Evolutionary conservation across 75 land plant species (phyloP).

Genomic region (Selaginella tamariscina): DNA sequence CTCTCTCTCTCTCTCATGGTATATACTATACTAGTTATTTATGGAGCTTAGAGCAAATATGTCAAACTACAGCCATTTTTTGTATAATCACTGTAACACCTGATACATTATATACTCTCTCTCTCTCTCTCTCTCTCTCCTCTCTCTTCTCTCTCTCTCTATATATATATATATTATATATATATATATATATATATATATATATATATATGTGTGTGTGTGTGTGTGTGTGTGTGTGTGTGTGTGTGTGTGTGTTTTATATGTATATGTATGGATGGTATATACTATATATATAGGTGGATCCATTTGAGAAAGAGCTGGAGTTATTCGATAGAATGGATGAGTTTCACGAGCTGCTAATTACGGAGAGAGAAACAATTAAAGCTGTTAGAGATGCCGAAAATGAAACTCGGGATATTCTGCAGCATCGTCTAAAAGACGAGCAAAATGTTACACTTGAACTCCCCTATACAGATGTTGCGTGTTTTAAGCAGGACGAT

Average conservation of each 20-base stretch:
- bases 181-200: too few relatives aligned
- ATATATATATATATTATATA: too few relatives aligned
- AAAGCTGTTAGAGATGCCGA: slow-evolving; percentile 26
- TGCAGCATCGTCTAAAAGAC: slow-evolving; percentile 22
- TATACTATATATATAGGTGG: slow-evolving; percentile 13
- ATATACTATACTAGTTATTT: too few relatives aligned
- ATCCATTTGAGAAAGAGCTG: slow-evolving; percentile 21
- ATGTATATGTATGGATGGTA: neutral
- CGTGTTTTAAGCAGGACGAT: slow-evolving; percentile 21
- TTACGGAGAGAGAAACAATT: slow-evolving; percentile 21
- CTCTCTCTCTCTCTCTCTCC: too few relatives aligned
- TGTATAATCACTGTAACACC: too few relatives aligned
- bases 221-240: too few relatives aligned
- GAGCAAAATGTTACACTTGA: slow-evolving; percentile 26
- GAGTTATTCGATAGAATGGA: slow-evolving; percentile 24
- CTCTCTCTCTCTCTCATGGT: too few relatives aligned
- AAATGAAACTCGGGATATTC: slow-evolving; percentile 18
- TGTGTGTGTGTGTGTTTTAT: too few relatives aligned
- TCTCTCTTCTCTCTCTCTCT: too few relatives aligned
- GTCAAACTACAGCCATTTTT: too few relatives aligned
- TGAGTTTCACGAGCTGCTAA: slow-evolving; percentile 21
- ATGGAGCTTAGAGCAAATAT: neutral
- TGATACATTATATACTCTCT: too few relatives aligned
- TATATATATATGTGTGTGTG: too few relatives aligned
- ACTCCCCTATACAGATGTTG: slow-evolving; percentile 27